Conservation (phyloP, 306 rosid genomes). For the Dicorynia guianensis region DNA sequence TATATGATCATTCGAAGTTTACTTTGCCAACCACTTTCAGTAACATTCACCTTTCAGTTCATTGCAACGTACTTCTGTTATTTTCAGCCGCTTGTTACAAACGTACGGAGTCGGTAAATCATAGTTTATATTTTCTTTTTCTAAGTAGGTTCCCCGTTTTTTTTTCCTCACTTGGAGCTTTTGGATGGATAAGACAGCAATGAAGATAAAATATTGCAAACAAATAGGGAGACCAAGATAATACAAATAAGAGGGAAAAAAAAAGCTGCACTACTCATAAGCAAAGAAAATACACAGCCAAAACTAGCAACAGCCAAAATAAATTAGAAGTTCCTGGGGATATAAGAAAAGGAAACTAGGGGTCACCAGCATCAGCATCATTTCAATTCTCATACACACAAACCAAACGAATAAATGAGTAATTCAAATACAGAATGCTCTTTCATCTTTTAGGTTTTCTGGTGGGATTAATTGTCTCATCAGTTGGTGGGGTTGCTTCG, state of each 20-base stretch:
- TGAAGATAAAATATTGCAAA: no score
- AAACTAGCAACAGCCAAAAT: neutral
- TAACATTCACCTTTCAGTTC: no score
- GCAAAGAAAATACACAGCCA: neutral
- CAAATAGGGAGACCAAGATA: neutral
- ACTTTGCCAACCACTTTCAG: no score
- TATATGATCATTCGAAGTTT: no score
- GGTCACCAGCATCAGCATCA: neutral
- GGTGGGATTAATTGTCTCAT: neutral
- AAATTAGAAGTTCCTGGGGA: neutral
- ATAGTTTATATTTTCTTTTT: no score
- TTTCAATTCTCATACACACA: neutral
- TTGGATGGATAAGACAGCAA: no score
- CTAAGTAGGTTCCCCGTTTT: no score
- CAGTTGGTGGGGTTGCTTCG: slow-evolving; percentile 79
- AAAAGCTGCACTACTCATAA: neutral
- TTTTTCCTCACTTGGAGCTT: no score
- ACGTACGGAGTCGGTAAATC: no score
- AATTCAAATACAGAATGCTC: neutral
- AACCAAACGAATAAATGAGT: neutral
- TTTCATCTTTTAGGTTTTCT: neutral
- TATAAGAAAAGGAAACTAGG: neutral
- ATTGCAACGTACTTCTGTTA: no score
- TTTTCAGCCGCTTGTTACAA: no score
- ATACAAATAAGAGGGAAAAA: no score